Evolutionary conservation across 805 yeast species (phyloP).

Genomic region (Metschnikowia rubicola): DNA sequence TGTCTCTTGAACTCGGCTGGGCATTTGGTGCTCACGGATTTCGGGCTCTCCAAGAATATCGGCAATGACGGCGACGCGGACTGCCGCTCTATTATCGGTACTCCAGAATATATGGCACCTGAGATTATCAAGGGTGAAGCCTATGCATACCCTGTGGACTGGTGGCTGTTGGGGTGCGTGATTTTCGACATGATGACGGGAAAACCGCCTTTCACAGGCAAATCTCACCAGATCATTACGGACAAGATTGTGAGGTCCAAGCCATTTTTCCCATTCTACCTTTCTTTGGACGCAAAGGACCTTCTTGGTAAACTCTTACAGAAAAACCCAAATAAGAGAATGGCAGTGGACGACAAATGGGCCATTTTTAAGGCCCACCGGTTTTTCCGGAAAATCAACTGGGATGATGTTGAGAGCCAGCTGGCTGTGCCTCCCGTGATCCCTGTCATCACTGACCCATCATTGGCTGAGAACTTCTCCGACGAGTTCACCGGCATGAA

Average conservation of each 20-base stretch:
- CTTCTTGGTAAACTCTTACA: conserved; percentile 36
- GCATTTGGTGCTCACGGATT: conserved; percentile 79
- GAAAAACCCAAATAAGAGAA: conserved; percentile 34
- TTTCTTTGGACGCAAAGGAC: conserved; percentile 41
- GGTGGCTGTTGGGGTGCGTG: conserved; percentile 49
- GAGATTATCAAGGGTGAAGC: conserved; percentile 49
- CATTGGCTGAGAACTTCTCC: conserved; percentile 44
- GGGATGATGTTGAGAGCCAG: conserved; percentile 32
- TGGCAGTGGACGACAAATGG: conserved; percentile 35
- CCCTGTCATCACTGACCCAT: conserved; percentile 43
- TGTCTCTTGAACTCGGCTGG: conserved; percentile 76
- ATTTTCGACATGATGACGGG: conserved; percentile 43
- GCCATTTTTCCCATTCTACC: conserved; percentile 38
- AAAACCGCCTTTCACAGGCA: conserved; percentile 44
- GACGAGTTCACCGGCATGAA: conserved; percentile 40
- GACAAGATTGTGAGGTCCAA: conserved; percentile 38
- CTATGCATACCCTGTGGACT: conserved; percentile 49
- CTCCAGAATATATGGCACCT: conserved; percentile 81
- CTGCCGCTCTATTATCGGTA: conserved; percentile 49
- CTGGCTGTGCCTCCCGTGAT: conserved; percentile 36
- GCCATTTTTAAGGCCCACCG: conserved; percentile 32
- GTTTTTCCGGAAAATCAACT: conserved; percentile 37
- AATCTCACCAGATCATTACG: conserved; percentile 35
- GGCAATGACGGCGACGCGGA: conserved; percentile 43
- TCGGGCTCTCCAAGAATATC: conserved; percentile 61